These are phyloP conservation scores for Colletotrichum lindemuthianum DNA, from an alignment of 2,329 filamentous ascomycete genomes.

Conservation along the genomic window DNA sequence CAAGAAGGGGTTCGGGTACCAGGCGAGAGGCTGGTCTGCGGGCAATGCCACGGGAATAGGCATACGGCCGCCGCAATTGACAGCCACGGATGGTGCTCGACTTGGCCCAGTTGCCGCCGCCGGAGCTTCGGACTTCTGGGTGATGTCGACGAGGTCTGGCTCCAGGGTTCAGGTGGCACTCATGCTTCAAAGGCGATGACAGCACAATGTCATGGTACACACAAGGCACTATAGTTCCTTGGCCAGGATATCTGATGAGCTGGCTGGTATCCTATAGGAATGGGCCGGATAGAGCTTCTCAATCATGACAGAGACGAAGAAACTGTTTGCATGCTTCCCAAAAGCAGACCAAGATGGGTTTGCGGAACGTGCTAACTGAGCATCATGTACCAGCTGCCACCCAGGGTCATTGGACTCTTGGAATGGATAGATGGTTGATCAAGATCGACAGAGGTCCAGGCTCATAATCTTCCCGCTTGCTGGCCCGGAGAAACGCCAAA, in stretches of 20 bases:
- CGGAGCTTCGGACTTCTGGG: not conserved
- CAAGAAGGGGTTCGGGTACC: too few relatives aligned
- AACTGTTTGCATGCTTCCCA: too few relatives aligned
- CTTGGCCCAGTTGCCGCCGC: slow-evolving; percentile 8
- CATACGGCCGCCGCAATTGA: slow-evolving; percentile 10
- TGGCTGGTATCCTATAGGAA: not conserved
- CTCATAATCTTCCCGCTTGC: slow-evolving; percentile 19
- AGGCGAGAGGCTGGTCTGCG: not conserved
- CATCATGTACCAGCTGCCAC: slow-evolving; percentile 10
- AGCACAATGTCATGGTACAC: slow-evolving; percentile 8
- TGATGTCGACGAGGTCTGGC: slow-evolving; percentile 21
- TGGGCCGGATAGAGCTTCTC: not conserved
- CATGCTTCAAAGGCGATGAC: not conserved
- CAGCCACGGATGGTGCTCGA: slow-evolving; percentile 16
- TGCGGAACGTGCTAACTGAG: too few relatives aligned
- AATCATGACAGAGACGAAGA: too few relatives aligned
- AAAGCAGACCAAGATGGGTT: too few relatives aligned
- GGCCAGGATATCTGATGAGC: not conserved
- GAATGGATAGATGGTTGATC: not conserved
- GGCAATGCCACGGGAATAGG: not conserved
- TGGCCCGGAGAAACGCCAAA: slow-evolving; percentile 8
- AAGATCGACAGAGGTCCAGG: slow-evolving; percentile 22
- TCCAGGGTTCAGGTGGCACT: slow-evolving; percentile 8
- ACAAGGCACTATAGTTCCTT: too few relatives aligned
- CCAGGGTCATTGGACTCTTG: slow-evolving; percentile 14